Conservation (phyloP, 2,329 filamentous ascomycete genomes). For the Raffaelea albimanens region DNA sequence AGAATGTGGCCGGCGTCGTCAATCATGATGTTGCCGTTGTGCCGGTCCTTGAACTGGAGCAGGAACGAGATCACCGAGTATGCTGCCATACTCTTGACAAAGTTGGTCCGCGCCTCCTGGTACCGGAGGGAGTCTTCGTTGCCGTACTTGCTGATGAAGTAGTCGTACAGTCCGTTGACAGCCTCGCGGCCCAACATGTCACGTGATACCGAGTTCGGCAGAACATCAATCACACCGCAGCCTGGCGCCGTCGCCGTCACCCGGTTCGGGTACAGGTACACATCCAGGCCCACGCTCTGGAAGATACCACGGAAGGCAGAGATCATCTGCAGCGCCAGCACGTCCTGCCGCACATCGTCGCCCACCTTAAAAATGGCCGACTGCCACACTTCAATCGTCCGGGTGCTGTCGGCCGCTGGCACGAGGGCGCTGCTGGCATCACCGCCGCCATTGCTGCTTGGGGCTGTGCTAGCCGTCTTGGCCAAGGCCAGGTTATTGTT, state of each 20-base stretch:
- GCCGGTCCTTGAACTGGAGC: slow-evolving; percentile 96
- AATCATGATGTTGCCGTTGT: slow-evolving; percentile 99
- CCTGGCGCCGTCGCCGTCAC: slow-evolving; percentile 96
- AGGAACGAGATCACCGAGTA: slow-evolving; percentile 96
- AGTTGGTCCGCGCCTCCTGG: slow-evolving; percentile 91
- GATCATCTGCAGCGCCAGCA: slow-evolving; percentile 95
- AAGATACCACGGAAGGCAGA: slow-evolving; percentile 96
- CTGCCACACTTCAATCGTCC: slow-evolving; percentile 85
- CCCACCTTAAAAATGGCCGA: slow-evolving; percentile 99
- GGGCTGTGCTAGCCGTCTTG: slow-evolving; percentile 11
- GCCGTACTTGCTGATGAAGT: slow-evolving; percentile 95
- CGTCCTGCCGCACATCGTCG: slow-evolving; percentile 95
- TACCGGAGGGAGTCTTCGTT: slow-evolving; percentile 92
- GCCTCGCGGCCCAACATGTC: slow-evolving; percentile 98
- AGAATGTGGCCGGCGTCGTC: slow-evolving; percentile 95
- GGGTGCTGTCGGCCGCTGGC: slow-evolving; percentile 34
- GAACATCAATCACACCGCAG: slow-evolving; percentile 94
- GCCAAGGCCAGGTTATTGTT: slow-evolving; percentile 21
- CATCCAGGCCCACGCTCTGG: slow-evolving; percentile 85
- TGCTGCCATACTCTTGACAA: slow-evolving; percentile 98
- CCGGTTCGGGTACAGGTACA: slow-evolving; percentile 93
- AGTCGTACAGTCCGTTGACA: slow-evolving; percentile 96
- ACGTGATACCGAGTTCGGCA: slow-evolving; percentile 94
- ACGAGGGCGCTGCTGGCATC: slow-evolving; percentile 8
- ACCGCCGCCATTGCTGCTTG: slow-evolving; percentile 1